Percentiles rank a stretch among this genome's conserved stretches.
These are phyloP conservation scores for Bjerkandera adusta DNA, from an alignment of 1,284 basidiomycete genomes.

Conservation along the genomic window DNA sequence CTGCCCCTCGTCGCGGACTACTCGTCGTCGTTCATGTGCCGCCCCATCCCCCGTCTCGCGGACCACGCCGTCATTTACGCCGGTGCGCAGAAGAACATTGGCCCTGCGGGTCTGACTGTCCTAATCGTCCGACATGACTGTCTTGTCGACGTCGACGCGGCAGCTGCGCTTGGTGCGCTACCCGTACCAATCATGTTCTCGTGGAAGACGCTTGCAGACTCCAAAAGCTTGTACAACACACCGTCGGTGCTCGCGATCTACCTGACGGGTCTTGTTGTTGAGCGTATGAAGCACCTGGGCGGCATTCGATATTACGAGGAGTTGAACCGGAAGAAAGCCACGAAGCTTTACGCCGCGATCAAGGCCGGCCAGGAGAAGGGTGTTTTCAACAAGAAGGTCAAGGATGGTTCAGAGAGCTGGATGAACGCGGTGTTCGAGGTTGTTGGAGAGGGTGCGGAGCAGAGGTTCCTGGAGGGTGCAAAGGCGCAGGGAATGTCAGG, in stretches of 20 bases:
- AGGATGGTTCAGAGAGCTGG: constrained; percentile 76
- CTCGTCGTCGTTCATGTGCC: constrained; percentile 95
- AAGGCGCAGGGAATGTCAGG: constrained; percentile 78
- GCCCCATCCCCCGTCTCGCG: constrained; percentile 86
- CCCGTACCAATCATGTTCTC: constrained; percentile 81
- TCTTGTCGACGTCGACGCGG: constrained; percentile 83
- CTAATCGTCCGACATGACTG: constrained; percentile 93
- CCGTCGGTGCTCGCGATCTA: constrained; percentile 94
- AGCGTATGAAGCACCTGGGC: constrained; percentile 66
- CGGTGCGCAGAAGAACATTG: constrained; percentile 99
- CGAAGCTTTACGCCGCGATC: constrained; percentile 72
- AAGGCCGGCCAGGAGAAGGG: constrained; percentile 71
- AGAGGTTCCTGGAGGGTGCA: constrained; percentile 77
- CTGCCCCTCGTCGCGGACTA: constrained; percentile 94
- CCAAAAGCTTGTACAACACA: constrained; percentile 90
- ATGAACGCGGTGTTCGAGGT: constrained; percentile 93
- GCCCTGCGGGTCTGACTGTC: constrained; percentile 91
- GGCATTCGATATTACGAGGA: constrained; percentile 71
- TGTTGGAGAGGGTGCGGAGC: constrained; percentile 63
- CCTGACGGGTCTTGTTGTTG: constrained; percentile 85
- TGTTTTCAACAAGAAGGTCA: constrained; percentile 66
- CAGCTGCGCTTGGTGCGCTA: constrained; percentile 69
- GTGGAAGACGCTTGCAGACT: constrained; percentile 85
- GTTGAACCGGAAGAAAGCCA: constrained; percentile 71
- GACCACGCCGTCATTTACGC: constrained; percentile 95